phyloP scores from a whole-genome alignment of 192 early-diverging fungal species.

The Powellomyces hirtus region DNA sequence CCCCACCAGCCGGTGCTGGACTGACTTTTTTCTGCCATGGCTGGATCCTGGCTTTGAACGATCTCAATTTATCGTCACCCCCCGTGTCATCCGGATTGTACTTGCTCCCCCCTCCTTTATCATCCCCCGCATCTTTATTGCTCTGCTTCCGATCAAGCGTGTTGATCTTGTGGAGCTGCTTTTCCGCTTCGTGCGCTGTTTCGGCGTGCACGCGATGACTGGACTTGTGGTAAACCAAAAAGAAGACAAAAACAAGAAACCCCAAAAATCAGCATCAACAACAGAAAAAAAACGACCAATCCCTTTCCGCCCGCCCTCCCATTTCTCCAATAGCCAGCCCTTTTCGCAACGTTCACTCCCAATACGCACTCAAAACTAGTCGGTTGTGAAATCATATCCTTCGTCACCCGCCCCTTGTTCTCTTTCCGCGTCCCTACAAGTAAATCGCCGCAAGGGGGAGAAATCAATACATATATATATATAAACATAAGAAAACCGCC shows the following conservation, averaged over 20 bases:
- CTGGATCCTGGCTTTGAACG: slow-evolving; percentile 14
- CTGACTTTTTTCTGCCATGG: slow-evolving; percentile 18
- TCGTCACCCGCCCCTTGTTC: neutral
- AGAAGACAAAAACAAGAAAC: neutral
- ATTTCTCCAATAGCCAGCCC: neutral
- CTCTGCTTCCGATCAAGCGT: neutral
- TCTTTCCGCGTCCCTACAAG: neutral
- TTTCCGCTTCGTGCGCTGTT: neutral
- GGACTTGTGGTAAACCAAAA: neutral
- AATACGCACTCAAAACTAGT: slow-evolving; percentile 24
- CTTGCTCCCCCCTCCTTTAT: neutral
- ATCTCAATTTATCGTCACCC: neutral
- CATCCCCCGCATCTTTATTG: neutral
- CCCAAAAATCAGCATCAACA: neutral
- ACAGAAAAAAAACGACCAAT: neutral
- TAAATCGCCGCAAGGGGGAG: too few species aligned
- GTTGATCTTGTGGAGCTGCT: neutral
- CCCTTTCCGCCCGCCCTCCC: too few species aligned
- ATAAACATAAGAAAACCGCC: too few species aligned
- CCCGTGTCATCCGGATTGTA: neutral
- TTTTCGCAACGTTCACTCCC: neutral
- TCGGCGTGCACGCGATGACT: slow-evolving; percentile 6
- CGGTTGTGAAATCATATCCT: slow-evolving; percentile 30
- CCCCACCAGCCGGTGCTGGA: neutral
- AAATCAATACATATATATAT: too few species aligned